Percentiles rank a stretch among this genome's conserved stretches.
These are phyloP conservation scores for Biscogniauxia sp. DNA, from an alignment of 2,329 filamentous ascomycete genomes.

Conservation along the genomic window DNA sequence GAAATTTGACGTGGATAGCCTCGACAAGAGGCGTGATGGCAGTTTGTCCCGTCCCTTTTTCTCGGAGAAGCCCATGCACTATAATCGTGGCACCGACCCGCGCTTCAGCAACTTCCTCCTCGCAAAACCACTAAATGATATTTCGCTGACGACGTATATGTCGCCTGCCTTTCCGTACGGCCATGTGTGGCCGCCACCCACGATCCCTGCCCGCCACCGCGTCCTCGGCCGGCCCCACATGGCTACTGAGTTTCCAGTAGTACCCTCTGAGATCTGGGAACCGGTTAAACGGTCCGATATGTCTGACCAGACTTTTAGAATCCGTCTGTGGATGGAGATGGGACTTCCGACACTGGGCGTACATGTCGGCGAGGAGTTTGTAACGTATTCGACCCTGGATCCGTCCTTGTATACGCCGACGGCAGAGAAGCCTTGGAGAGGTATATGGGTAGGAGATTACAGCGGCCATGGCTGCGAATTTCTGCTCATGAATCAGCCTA, in stretches of 20 bases:
- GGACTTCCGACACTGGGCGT: slow-evolving; percentile 41
- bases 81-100: slow-evolving; percentile 43
- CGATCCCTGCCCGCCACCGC: slow-evolving; percentile 62
- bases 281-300: slow-evolving; percentile 53
- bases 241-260: slow-evolving; percentile 5
- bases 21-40: slow-evolving; percentile 23
- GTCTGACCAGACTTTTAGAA: slow-evolving; percentile 68
- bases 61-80: slow-evolving; percentile 38
- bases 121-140: slow-evolving; percentile 47
- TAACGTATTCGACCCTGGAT: slow-evolving; percentile 71
- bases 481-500: slow-evolving; percentile 74
- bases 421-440: slow-evolving; percentile 74
- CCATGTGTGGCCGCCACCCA: slow-evolving; percentile 72
- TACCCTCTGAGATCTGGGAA: slow-evolving; percentile 25
- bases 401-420: slow-evolving; percentile 78
- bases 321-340: slow-evolving; percentile 76
- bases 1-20: slow-evolving; percentile 43
- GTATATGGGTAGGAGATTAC: slow-evolving; percentile 92
- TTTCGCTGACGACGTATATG: slow-evolving; percentile 34
- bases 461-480: slow-evolving; percentile 87
- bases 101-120: slow-evolving; percentile 69
- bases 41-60: slow-evolving; percentile 7
- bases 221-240: slow-evolving; percentile 35
- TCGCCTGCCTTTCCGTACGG: slow-evolving; percentile 42
- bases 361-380: slow-evolving; percentile 52